phyloP scores from a whole-genome alignment of 306 rosid genomes.

The Ziziphus jujuba region DNA sequence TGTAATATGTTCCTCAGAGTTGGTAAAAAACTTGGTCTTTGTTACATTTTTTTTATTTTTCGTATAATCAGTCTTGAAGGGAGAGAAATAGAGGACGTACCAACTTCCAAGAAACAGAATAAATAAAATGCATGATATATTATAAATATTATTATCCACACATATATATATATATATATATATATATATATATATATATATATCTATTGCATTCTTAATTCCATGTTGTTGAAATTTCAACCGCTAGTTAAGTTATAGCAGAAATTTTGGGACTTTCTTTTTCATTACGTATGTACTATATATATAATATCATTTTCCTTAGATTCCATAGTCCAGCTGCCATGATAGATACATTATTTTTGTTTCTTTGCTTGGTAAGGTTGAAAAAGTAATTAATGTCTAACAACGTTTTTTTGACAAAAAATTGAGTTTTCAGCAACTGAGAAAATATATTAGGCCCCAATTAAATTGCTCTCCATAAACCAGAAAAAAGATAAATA shows the following conservation, averaged over 20 bases:
- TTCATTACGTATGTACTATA: neutral
- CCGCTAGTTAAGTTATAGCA: neutral
- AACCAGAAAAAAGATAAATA: too few species aligned
- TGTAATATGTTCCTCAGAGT: too few species aligned
- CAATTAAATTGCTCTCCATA: too few species aligned
- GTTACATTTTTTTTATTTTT: too few species aligned
- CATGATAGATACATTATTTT: neutral
- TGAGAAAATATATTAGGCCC: too few species aligned
- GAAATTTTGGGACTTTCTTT: constrained; percentile 13
- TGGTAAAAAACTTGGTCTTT: too few species aligned
- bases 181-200: neutral
- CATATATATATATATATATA: neutral
- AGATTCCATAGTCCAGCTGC: constrained; percentile 21
- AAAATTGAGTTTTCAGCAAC: neutral
- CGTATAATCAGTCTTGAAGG: too few species aligned
- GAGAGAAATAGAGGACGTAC: too few species aligned
- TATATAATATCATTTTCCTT: constrained; percentile 8
- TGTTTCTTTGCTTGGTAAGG: neutral
- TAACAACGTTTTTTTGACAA: neutral
- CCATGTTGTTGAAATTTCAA: constrained; percentile 1
- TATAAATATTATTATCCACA: too few species aligned
- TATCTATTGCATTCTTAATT: too few species aligned
- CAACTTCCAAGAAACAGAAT: too few species aligned
- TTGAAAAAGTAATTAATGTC: neutral
- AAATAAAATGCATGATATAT: neutral